A percentile compares a stretch with the other conserved stretches of the same genome.
These are phyloP conservation scores for Cyclotella sp. DNA, from an alignment of 108 stramenopile species.

Conservation along the genomic window DNA sequence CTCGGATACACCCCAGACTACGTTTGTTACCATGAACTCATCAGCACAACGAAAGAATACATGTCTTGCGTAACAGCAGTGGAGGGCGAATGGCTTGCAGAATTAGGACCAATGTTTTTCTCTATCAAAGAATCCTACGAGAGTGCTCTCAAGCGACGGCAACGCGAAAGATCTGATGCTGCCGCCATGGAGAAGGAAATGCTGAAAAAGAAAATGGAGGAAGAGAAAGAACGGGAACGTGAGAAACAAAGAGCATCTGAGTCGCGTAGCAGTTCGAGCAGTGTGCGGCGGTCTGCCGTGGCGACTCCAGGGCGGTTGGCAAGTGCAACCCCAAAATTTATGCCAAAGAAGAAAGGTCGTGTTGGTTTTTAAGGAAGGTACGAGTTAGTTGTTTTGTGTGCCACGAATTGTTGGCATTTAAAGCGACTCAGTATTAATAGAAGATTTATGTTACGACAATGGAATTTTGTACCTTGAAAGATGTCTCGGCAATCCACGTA, in stretches of 20 bases:
- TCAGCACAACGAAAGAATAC: conserved; percentile 97
- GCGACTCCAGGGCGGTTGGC: conserved; percentile 73
- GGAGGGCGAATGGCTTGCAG: conserved; percentile 98
- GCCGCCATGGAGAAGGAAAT: conserved; percentile 74
- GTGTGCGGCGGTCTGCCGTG: conserved; percentile 46
- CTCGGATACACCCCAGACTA: conserved; percentile 99
- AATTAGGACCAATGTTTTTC: conserved; percentile 99
- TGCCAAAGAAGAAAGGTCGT: conserved; percentile 73
- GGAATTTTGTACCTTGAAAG: too few species aligned
- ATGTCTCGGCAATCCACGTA: too few species aligned
- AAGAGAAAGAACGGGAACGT: conserved; percentile 51
- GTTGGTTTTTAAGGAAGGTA: conserved; percentile 57
- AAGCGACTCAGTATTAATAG: too few species aligned
- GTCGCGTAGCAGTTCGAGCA: conserved; percentile 28
- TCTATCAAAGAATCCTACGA: conserved; percentile 91
- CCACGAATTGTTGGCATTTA: neutral
- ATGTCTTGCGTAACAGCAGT: conserved; percentile 99
- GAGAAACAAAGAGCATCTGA: conserved; percentile 40
- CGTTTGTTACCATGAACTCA: conserved; percentile 98
- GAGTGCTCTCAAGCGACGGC: conserved; percentile 71
- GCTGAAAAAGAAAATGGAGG: conserved; percentile 54
- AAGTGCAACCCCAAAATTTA: conserved; percentile 72
- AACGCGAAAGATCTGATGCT: conserved; percentile 67
- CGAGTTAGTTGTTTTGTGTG: neutral
- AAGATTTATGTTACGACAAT: too few species aligned